Base-by-base conservation (phyloP, 306 rosid genomes). In the Prunus padus region DNA sequence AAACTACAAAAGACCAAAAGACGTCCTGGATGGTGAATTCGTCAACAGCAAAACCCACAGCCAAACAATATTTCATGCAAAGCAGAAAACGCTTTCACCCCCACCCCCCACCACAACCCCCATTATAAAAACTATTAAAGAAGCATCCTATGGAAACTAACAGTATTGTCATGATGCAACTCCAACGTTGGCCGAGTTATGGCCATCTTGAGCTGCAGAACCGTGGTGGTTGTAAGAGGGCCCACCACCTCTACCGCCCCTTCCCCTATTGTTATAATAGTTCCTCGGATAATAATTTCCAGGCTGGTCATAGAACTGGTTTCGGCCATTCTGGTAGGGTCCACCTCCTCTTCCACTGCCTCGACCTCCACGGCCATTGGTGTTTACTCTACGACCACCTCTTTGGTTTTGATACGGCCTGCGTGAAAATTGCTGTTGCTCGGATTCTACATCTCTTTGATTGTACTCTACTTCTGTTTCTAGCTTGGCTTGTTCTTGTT, bases 361-460 rank as follows among this genome's bases (percentile, higher is more conserved):
- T 5, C 98, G 89, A 37, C 95, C 87, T 56, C 97, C 97, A 61
- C 97, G 99, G 1, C 92, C 96, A 64, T 87, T 95, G 31, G 90
- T 60, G 72, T 84, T 88, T 68, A 93, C 98, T 73, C 98, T 84
- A 18, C 96, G 93, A 8, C 92, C 93, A n/a, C 97, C 97, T 84
- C 96, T 89, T 79, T 84, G 99, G 86, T 86, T 92, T 80, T 76
- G 91, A 73, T 89, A 89, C 63, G 82, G 78, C 74, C 97, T 87
- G 72, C 98, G 79, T 6, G 82, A 87, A 49, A 59, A 59, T 71
- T 89, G 62, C 63, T 89, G 97, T 51, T 89, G 99, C 40, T 87
- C 98, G 31, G 83, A 87, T 61, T 96, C 98, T 10, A 60, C 11
- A n/a, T 92, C 97, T 77, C 76, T 85, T 64, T 90, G 86, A 60